phyloP scores from a whole-genome alignment of 768 basidiomycete genomes.

The Piloderma croceum region DNA sequence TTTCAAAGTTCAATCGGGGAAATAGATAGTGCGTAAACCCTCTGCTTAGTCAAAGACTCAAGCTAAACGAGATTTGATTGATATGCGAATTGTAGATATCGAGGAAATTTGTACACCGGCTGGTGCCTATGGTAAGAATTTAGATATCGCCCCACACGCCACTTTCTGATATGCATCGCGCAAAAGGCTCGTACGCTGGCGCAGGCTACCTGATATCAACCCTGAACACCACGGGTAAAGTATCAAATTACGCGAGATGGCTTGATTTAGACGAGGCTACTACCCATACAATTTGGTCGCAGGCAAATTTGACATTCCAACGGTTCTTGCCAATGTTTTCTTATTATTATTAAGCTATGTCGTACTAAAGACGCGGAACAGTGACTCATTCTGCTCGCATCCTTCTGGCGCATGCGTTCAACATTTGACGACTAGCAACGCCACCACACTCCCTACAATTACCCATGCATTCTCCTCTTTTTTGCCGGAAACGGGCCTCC shows the following conservation, averaged over 20 bases:
- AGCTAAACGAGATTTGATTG: constrained; percentile 1
- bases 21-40: constrained; percentile 48
- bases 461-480: constrained; percentile 45
- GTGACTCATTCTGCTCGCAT: constrained; percentile 55
- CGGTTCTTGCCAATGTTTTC: too few relatives aligned
- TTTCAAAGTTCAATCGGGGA: constrained; percentile 56
- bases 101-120: constrained; percentile 45
- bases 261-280: constrained; percentile 63
- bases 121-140: constrained; percentile 54
- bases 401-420: constrained; percentile 58
- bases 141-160: constrained; percentile 4
- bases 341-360: too few relatives aligned
- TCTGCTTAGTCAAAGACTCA: not conserved
- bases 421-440: constrained; percentile 32
- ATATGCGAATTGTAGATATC: constrained; percentile 36
- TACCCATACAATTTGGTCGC: constrained; percentile 55
- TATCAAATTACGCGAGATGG: constrained; percentile 53
- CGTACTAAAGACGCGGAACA: too few relatives aligned
- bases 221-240: constrained; percentile 29
- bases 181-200: constrained; percentile 66
- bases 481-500: constrained; percentile 36
- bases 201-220: constrained; percentile 57
- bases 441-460: constrained; percentile 32
- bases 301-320: constrained; percentile 38
- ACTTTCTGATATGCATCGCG: constrained; percentile 1